Evolutionary conservation across 305 asterid genomes (phyloP).

Genomic region (Fraxinus sp.): DNA sequence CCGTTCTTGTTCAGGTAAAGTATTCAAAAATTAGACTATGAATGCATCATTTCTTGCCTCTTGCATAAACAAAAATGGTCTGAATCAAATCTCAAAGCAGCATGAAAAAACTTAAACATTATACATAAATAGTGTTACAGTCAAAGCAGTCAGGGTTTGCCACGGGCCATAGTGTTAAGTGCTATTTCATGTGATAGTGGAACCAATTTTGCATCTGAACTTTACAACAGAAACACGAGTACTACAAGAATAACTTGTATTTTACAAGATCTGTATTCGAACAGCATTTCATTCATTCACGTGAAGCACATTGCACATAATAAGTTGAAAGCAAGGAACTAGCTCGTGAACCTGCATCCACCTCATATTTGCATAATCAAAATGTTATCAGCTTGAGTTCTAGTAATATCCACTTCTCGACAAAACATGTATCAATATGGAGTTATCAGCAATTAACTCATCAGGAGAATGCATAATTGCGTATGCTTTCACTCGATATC

Average conservation of each 20-base stretch:
- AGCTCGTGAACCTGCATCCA: neutral
- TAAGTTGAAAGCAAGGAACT: neutral
- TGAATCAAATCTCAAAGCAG: neutral
- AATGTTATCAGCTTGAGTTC: neutral
- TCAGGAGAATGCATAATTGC: neutral
- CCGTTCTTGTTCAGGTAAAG: neutral
- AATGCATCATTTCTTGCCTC: neutral
- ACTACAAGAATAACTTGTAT: neutral
- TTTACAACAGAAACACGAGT: neutral
- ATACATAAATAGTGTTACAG: neutral
- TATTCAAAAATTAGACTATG: neutral
- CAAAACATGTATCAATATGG: constrained; percentile 9
- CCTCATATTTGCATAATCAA: constrained; percentile 4
- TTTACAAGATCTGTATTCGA: neutral
- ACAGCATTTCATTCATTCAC: neutral
- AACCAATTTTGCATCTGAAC: neutral
- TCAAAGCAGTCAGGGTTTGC: neutral
- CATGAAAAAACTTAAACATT: neutral
- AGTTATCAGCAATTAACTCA: neutral
- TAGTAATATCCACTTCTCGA: neutral
- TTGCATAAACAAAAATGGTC: neutral
- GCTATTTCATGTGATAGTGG: neutral
- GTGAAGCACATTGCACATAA: neutral
- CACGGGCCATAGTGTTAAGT: neutral
- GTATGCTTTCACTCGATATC: neutral